A percentile compares a stretch with the other conserved stretches of the same genome.
Conservation (phyloP, 352 stramenopile genomes). For the Phytopythium delawarense region DNA sequence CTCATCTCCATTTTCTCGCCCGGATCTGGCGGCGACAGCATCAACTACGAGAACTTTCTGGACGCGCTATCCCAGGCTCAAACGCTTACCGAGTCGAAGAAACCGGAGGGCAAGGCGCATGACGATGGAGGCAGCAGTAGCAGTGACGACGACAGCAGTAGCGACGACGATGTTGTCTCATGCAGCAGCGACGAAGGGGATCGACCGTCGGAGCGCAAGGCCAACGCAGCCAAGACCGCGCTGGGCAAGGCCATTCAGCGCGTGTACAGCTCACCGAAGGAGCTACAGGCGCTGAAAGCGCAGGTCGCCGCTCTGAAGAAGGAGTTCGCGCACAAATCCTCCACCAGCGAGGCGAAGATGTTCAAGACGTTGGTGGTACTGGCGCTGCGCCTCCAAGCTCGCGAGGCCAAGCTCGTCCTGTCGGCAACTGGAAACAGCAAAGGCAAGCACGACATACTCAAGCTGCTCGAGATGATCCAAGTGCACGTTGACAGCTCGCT, state of each 20-base stretch:
- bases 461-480: conserved; percentile 16
- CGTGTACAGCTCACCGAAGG: conserved; percentile 23
- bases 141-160: conserved; percentile 24
- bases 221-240: conserved; percentile 19
- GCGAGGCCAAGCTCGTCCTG: conserved; percentile 45
- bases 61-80: conserved; percentile 38
- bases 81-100: conserved; percentile 4
- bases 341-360: conserved; percentile 47
- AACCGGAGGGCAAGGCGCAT: neutral
- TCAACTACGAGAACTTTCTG: conserved; percentile 55
- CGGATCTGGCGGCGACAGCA: conserved; percentile 10
- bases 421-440: conserved; percentile 25
- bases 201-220: conserved; percentile 15
- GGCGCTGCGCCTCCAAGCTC: conserved; percentile 39
- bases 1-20: conserved; percentile 2
- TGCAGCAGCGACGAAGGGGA: conserved; percentile 46
- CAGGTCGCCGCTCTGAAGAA: conserved; percentile 19
- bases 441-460: conserved; percentile 23
- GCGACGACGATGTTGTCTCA: conserved; percentile 8
- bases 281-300: conserved; percentile 31
- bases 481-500: conserved; percentile 23
- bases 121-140: conserved; percentile 11
- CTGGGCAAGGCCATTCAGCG: conserved; percentile 35
- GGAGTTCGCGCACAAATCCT: conserved; percentile 17
- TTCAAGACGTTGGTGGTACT: conserved; percentile 55